A percentile compares a stretch with the other conserved stretches of the same genome.
phyloP scores from a whole-genome alignment of 2,329 filamentous ascomycete species.

The Pseudogymnoascus sp. region DNA sequence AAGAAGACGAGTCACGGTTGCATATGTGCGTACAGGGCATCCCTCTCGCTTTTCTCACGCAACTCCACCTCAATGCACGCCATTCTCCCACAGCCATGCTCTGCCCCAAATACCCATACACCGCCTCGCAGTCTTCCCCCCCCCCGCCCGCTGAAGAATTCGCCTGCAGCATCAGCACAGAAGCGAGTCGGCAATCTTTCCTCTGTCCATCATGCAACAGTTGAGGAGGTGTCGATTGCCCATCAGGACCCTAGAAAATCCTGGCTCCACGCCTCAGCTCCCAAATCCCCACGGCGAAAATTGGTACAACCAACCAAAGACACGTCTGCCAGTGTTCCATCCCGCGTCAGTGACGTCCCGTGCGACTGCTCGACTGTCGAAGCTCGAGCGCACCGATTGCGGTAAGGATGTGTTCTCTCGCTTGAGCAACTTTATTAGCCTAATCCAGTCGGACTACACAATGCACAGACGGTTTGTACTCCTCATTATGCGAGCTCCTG shows the following conservation, averaged over 20 bases:
- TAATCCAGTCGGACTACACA: background rate
- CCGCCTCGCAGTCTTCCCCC: background rate
- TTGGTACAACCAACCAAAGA: background rate
- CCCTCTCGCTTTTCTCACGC: background rate
- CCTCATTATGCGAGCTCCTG: background rate
- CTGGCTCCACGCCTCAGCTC: background rate
- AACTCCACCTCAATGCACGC: background rate
- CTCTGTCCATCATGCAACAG: background rate
- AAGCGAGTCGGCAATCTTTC: background rate
- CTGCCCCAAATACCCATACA: slow-evolving; percentile 3
- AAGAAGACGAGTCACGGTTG: background rate
- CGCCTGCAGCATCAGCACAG: background rate
- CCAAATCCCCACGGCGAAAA: background rate
- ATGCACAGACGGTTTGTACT: background rate
- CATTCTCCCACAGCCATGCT: background rate
- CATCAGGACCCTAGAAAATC: background rate
- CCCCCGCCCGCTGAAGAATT: background rate
- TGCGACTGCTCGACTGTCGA: background rate
- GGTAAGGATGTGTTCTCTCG: background rate
- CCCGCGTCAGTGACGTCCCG: background rate
- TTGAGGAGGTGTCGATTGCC: background rate
- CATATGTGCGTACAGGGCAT: background rate
- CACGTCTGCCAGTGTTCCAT: background rate
- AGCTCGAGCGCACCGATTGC: background rate
- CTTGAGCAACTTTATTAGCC: background rate